These are phyloP conservation scores for Blastomyces percursus DNA, from an alignment of 2,329 filamentous ascomycete genomes.

Conservation along the genomic window DNA sequence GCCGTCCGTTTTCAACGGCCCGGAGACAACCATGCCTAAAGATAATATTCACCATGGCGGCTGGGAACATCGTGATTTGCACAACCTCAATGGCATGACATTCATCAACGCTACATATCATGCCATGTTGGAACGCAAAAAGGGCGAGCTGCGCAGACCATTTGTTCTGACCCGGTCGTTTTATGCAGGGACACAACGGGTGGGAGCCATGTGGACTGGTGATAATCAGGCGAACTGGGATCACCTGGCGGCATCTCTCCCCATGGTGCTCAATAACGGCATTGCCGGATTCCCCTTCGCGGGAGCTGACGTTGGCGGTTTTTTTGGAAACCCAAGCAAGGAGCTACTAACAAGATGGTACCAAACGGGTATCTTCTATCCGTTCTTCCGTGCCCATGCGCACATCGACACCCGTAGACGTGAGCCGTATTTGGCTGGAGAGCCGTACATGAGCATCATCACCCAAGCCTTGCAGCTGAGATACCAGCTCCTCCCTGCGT, in stretches of 20 bases:
- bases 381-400: conserved; percentile 94
- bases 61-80: conserved; percentile 95
- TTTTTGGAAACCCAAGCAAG: conserved; percentile 93
- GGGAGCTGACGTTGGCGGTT: conserved; percentile 91
- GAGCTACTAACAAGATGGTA: conserved; percentile 93
- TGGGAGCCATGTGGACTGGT: conserved; percentile 96
- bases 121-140: conserved; percentile 71
- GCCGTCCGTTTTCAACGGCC: conserved; percentile 96
- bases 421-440: conserved; percentile 79
- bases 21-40: conserved; percentile 97
- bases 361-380: conserved; percentile 91
- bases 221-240: conserved; percentile 93
- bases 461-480: conserved; percentile 77
- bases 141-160: conserved; percentile 72
- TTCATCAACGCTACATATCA: conserved; percentile 90
- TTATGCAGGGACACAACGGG: conserved; percentile 78
- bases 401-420: conserved; percentile 92
- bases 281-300: conserved; percentile 90
- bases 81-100: conserved; percentile 92
- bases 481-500: conserved; percentile 79
- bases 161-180: conserved; percentile 91
- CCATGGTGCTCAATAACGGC: conserved; percentile 88
- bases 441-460: conserved; percentile 77
- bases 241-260: conserved; percentile 76
- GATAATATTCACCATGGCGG: conserved; percentile 84